Evolutionary conservation across 768 basidiomycete genomes (phyloP).

Genomic region (Auriscalpium vulgare): DNA sequence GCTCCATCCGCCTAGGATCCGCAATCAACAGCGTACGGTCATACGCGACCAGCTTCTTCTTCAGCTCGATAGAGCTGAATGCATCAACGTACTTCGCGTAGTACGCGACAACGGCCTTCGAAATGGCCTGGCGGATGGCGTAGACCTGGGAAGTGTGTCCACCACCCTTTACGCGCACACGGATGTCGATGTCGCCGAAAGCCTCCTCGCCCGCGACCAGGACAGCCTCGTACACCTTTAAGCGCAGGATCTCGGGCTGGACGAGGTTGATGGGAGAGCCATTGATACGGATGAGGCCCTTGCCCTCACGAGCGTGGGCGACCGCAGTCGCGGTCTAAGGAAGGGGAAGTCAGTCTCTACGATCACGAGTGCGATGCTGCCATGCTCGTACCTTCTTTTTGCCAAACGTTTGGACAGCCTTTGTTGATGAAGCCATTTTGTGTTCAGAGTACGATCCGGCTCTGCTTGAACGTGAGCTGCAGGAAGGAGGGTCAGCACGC

Average conservation of each 20-base stretch:
- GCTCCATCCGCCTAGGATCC: constrained; percentile 96
- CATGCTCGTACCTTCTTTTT: constrained; percentile 84
- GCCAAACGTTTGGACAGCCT: constrained; percentile 98
- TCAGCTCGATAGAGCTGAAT: constrained; percentile 92
- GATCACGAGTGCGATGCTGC: constrained; percentile 1
- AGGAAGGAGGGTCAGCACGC: constrained; percentile 8
- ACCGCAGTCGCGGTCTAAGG: constrained; percentile 93
- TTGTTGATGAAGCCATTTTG: constrained; percentile 66
- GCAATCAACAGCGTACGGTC: constrained; percentile 88
- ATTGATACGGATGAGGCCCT: constrained; percentile 94
- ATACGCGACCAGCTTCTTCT: constrained; percentile 96
- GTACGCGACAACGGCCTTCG: constrained; percentile 96
- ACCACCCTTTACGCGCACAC: constrained; percentile 97
- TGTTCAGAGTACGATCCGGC: constrained; percentile 16
- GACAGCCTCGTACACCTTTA: constrained; percentile 97
- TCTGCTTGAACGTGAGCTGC: constrained; percentile 16
- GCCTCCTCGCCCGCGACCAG: constrained; percentile 89
- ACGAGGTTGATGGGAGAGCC: constrained; percentile 94
- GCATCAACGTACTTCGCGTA: constrained; percentile 99
- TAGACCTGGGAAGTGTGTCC: constrained; percentile 99
- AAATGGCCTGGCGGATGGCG: constrained; percentile 97
- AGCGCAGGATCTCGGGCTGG: constrained; percentile 90
- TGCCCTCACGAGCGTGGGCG: constrained; percentile 93
- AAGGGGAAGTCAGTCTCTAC: not conserved
- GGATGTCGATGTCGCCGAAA: constrained; percentile 85